Conservation (phyloP, 208 protist species). For the Trypanosoma avium region DNA sequence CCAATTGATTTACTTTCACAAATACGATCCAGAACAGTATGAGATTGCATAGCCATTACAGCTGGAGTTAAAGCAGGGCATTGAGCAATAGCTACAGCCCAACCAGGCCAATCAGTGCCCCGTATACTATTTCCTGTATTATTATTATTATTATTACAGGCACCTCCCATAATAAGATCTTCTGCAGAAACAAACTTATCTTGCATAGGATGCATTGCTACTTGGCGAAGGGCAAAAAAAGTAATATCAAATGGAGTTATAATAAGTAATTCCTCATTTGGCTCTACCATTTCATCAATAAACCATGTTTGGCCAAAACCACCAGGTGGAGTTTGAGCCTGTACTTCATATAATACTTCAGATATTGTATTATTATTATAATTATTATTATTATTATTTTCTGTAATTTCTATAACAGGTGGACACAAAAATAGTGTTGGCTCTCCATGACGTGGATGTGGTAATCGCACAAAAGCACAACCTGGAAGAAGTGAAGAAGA, state of each 20-base stretch:
- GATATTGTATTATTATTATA: neutral
- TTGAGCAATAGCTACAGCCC: constrained; percentile 39
- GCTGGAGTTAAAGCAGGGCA: constrained; percentile 31
- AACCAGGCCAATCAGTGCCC: constrained; percentile 36
- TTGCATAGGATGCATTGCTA: constrained; percentile 23
- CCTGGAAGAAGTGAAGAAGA: constrained; percentile 1
- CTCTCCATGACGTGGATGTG: constrained; percentile 66
- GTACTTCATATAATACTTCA: constrained; percentile 39
- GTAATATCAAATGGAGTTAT: constrained; percentile 66
- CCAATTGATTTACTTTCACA: constrained; percentile 50
- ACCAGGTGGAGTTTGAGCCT: constrained; percentile 40
- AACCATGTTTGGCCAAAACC: constrained; percentile 67
- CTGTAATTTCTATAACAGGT: neutral
- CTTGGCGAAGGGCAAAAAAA: constrained; percentile 52
- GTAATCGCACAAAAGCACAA: constrained; percentile 43
- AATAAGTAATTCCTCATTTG: constrained; percentile 34
- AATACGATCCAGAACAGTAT: constrained; percentile 39
- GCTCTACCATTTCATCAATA: constrained; percentile 30
- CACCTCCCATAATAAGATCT: constrained; percentile 30
- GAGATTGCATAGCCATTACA: constrained; percentile 30
- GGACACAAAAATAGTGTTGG: constrained; percentile 44
- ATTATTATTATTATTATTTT: neutral
- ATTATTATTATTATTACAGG: neutral
- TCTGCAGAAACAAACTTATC: constrained; percentile 37
- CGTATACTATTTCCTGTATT: no score